A percentile compares a stretch with the other conserved stretches of the same genome.
phyloP scores from a whole-genome alignment of 2,329 filamentous ascomycete genomes.

The Claviceps spartinae region DNA sequence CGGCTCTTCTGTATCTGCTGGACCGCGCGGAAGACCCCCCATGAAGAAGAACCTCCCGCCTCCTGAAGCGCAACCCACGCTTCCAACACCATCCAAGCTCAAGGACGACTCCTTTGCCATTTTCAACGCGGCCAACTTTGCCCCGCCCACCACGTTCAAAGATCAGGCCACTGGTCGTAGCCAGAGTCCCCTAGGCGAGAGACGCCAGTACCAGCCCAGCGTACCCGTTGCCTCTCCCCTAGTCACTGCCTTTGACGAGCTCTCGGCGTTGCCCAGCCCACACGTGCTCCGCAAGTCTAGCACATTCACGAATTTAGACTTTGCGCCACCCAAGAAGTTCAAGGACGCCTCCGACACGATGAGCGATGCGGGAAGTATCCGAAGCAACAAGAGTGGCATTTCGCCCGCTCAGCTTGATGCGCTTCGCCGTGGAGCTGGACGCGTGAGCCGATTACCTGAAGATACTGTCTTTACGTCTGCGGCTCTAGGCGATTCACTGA shows the following conservation, averaged over 20 bases:
- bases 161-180: constrained; percentile 58
- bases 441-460: constrained; percentile 70
- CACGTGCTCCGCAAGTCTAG: constrained; percentile 63
- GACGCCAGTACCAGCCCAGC: constrained; percentile 59
- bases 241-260: constrained; percentile 73
- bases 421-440: constrained; percentile 71
- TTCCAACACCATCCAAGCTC: constrained; percentile 78
- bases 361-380: constrained; percentile 54
- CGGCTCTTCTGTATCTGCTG: constrained; percentile 49
- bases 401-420: constrained; percentile 56
- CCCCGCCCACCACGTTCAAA: constrained; percentile 55
- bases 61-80: constrained; percentile 55
- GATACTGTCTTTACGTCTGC: constrained; percentile 68
- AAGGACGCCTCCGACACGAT: constrained; percentile 41
- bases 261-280: constrained; percentile 77
- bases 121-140: constrained; percentile 64
- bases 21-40: constrained; percentile 23
- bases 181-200: constrained; percentile 50
- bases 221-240: constrained; percentile 67
- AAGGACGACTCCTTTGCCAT: constrained; percentile 67
- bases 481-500: constrained; percentile 47
- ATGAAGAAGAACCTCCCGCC: constrained; percentile 47
- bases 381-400: constrained; percentile 56
- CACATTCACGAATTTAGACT: constrained; percentile 69
- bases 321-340: constrained; percentile 65